Conservation (phyloP, 306 rosid genomes). For the Cucurbita argyrosperma region DNA sequence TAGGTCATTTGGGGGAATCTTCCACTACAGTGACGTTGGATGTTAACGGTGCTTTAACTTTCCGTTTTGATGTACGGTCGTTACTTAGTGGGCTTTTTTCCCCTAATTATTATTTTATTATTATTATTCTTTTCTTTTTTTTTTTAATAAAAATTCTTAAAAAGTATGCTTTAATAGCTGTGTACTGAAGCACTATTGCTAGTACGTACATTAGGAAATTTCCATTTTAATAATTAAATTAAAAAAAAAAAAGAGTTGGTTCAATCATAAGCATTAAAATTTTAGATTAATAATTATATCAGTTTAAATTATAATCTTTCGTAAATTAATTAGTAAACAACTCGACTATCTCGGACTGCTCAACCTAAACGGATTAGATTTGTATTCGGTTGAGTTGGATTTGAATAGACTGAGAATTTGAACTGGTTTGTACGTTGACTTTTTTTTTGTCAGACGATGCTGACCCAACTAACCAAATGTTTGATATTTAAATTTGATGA, state of each 20-base stretch:
- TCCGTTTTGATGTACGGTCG: background rate
- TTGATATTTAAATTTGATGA: too few relatives aligned
- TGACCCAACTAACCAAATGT: too few relatives aligned
- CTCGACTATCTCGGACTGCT: too few relatives aligned
- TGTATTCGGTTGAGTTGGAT: too few relatives aligned
- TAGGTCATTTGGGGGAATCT: background rate
- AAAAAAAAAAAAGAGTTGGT: background rate
- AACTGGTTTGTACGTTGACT: too few relatives aligned
- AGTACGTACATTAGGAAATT: background rate
- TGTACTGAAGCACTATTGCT: background rate
- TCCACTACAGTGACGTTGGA: background rate
- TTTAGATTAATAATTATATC: too few relatives aligned
- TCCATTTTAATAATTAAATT: background rate
- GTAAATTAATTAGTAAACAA: too few relatives aligned
- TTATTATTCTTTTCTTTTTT: background rate
- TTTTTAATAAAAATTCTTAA: background rate
- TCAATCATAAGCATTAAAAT: too few relatives aligned
- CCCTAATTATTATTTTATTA: background rate
- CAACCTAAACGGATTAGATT: too few relatives aligned
- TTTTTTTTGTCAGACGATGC: too few relatives aligned
- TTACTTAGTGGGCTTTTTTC: background rate
- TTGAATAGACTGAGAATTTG: too few relatives aligned
- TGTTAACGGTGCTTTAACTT: background rate
- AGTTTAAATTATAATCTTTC: too few relatives aligned
- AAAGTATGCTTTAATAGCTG: slow-evolving; percentile 3